Base-by-base conservation (phyloP, 2,329 filamentous ascomycete genomes). In the Paecilomyces variotii region DNA sequence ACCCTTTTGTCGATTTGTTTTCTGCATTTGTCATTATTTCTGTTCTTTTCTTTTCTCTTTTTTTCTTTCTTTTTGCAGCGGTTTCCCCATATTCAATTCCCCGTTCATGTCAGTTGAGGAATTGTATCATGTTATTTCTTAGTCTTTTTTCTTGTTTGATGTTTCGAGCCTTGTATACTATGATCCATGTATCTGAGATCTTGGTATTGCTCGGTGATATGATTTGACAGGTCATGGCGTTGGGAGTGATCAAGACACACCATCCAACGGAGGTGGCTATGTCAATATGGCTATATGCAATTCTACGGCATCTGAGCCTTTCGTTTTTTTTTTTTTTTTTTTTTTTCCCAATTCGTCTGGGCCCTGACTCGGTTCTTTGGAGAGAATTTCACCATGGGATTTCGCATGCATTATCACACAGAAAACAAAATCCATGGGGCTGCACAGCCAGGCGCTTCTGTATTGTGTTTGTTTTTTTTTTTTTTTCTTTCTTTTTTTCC, bases 1-100 rank as follows among this genome's bases (percentile, higher is more conserved):
- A 63, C 53, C 60, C 59, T 60, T 58, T 50, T 39, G 35, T 54
- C 52, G 49, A 59, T 57, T 55, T 56, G 27, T 55, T 58, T 60
- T 54, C 19, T 53, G n/a, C 50, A 56, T 60, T 54, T 57, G 56
- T 30, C 34, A 45, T 57, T 55, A 34, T 10, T 55, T 53, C 45
- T 34, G 34, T 50, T 28, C 32, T 54, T 55, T 51, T 56, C 56
- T 50, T 10, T 55, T 53, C 45, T 34, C 34, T 50, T 28, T 45
- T 54, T 55, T 51, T 56, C 56, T 50, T 19, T 19, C 19, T 19
- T 19, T 19, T 24, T 24, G 26, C 24, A 55, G 12, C n/a, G 28
- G 11, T 53, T 30, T 49, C 24, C 34, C 52, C 53, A 32, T 55
- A 12, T 35, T 1, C 35, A 12, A 32, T 55, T 3, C 35, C 30